Percentiles rank a stretch among this genome's conserved stretches.
These are phyloP conservation scores for Trichoderma polysporum DNA, from an alignment of 2,329 filamentous ascomycete species.

Conservation along the genomic window DNA sequence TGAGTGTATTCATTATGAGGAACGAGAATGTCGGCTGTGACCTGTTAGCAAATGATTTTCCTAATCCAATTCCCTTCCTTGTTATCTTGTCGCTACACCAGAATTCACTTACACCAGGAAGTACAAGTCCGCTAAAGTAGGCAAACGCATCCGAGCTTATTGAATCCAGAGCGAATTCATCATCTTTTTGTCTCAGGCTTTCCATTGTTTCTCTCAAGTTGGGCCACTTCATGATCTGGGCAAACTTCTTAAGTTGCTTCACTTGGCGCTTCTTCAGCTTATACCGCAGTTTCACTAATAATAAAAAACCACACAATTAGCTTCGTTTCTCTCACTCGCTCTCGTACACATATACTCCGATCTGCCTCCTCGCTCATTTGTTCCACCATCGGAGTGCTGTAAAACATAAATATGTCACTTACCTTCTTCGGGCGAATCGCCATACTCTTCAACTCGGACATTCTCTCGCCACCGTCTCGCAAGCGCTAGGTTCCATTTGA, in stretches of 20 bases:
- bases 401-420: conserved; percentile 27
- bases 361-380: neutral
- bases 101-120: conserved; percentile 60
- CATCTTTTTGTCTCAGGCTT: conserved; percentile 59
- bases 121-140: conserved; percentile 71
- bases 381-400: neutral
- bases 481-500: conserved; percentile 72
- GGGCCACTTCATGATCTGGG: conserved; percentile 73
- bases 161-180: conserved; percentile 56
- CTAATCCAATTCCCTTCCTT: neutral
- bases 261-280: conserved; percentile 66
- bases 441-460: conserved; percentile 63
- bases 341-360: neutral
- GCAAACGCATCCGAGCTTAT: conserved; percentile 72
- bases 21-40: conserved; percentile 63
- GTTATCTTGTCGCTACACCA: neutral
- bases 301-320: neutral
- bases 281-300: conserved; percentile 62
- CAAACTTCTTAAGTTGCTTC: conserved; percentile 67
- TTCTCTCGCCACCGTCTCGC: conserved; percentile 71
- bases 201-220: conserved; percentile 66
- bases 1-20: conserved; percentile 74
- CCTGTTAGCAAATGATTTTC: conserved; percentile 6
- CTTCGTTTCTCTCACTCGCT: neutral
- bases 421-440: conserved; percentile 52